Base-by-base conservation (phyloP, 2,329 filamentous ascomycete species). In the Alternaria infectoria region DNA sequence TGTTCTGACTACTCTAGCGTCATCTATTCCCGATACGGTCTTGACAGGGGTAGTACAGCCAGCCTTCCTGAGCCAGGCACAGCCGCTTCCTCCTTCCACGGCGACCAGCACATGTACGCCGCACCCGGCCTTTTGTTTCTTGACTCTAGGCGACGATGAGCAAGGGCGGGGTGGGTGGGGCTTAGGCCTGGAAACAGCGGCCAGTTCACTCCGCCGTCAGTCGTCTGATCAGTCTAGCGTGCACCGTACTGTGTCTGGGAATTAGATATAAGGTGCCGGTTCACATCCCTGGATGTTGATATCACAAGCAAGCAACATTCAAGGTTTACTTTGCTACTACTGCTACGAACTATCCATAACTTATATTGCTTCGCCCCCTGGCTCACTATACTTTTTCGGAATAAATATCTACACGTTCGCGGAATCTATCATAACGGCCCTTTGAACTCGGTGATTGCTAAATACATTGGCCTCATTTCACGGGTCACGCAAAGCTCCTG, bases 1-100 rank as follows among this genome's bases (percentile, higher is more conserved):
- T 12, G 28, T 52, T 36, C 19, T 32, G 25, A 40, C 23, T 54
- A 54, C 23, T 44, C 44, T 26, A 32, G 23, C 23, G 21, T 23
- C 28, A 25, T 46, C 50, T 46, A 54, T 26, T 43, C 54, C 40
- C 28, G 32, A 58, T 26, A 30, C n/a, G 54, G 28, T 19, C n/a
- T 40, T 23, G 19, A 52, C 54, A 62, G 55, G 54, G 55, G 55
- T 59, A 17, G 32, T 12, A 15, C 47, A 43, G 21, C 40, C 55
- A 50, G 55, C 47, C 55, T 21, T 61, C 45, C 52, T 50, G 32
- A 56, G 45, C 52, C 52, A 62, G 59, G 54, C 46, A 60, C 59
- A 51, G 47, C 59, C 47, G 59, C 55, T 28, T 23, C 15, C 19
- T 43, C 40, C 21, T 26, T 45, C 17, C 32, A 44, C 32, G 26